phyloP scores from a whole-genome alignment of 805 yeast species.

The Clavispora fructus region DNA sequence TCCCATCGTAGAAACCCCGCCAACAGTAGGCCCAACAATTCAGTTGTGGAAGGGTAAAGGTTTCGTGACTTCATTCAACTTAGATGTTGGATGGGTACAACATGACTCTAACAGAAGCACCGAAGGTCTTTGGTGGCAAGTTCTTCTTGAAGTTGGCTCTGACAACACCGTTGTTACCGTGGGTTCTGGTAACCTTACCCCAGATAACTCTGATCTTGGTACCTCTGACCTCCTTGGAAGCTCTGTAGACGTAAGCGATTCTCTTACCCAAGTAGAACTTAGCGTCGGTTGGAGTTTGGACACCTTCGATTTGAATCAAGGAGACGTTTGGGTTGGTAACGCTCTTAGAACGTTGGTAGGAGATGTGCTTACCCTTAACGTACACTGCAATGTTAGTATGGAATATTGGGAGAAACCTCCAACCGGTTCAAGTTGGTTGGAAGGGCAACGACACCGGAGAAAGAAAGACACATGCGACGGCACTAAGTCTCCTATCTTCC shows the following conservation, averaged over 20 bases:
- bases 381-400: slow-evolving; percentile 61
- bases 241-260: slow-evolving; percentile 99
- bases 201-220: slow-evolving; percentile 99
- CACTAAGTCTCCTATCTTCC: not conserved
- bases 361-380: slow-evolving; percentile 99
- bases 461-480: not conserved
- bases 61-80: slow-evolving; percentile 22
- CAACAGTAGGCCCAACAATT: slow-evolving; percentile 7
- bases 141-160: slow-evolving; percentile 99
- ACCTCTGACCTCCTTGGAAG: slow-evolving; percentile 96
- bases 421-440: not conserved
- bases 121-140: slow-evolving; percentile 99
- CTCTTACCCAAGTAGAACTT: slow-evolving; percentile 99
- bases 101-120: slow-evolving; percentile 99
- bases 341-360: slow-evolving; percentile 99
- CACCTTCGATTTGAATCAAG: slow-evolving; percentile 96
- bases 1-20: slow-evolving; percentile 1
- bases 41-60: slow-evolving; percentile 6
- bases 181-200: slow-evolving; percentile 99
- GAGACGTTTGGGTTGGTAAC: slow-evolving; percentile 98
- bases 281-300: slow-evolving; percentile 85
- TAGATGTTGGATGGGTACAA: slow-evolving; percentile 99
- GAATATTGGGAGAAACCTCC: not conserved
- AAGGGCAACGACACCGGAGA: not conserved
- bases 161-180: slow-evolving; percentile 97